A percentile compares a stretch with the other conserved stretches of the same genome.
These are phyloP conservation scores for Carex scoparia DNA, from an alignment of 176 grass and related monocot species.

Conservation along the genomic window DNA sequence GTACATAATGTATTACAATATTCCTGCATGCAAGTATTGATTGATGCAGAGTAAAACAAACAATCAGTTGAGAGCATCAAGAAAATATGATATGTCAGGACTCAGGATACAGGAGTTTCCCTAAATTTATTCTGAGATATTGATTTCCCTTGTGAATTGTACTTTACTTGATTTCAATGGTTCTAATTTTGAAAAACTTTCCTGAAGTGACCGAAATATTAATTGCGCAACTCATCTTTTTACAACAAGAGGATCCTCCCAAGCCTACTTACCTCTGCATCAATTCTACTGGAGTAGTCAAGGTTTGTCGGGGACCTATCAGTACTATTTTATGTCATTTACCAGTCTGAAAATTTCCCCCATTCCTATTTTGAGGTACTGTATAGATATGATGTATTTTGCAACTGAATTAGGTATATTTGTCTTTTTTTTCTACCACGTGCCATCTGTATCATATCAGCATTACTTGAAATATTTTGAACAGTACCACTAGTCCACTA, in stretches of 20 bases:
- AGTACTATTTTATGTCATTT: not conserved
- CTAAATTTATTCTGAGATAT: not conserved
- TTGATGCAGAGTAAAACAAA: no score
- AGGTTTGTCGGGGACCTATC: slow-evolving; percentile 29
- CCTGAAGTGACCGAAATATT: slow-evolving; percentile 68
- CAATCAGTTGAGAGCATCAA: no score
- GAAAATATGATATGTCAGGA: no score
- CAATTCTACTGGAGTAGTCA: slow-evolving; percentile 82
- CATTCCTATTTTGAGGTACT: not conserved
- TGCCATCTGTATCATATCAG: not conserved
- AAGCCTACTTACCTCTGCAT: slow-evolving; percentile 93
- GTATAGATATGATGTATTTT: not conserved
- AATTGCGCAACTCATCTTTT: slow-evolving; percentile 43
- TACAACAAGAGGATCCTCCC: slow-evolving; percentile 63
- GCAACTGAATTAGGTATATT: not conserved
- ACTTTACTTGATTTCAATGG: not conserved
- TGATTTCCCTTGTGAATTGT: not conserved
- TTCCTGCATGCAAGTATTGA: no score
- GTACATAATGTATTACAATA: no score
- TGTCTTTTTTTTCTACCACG: not conserved
- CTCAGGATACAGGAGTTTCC: no score
- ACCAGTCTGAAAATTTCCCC: not conserved
- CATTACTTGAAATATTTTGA: not conserved
- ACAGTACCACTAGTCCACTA: no score
- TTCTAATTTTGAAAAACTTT: not conserved